Evolutionary conservation across 1,284 basidiomycete genomes (phyloP).

Genomic region (Leccinum subspadiceum): DNA sequence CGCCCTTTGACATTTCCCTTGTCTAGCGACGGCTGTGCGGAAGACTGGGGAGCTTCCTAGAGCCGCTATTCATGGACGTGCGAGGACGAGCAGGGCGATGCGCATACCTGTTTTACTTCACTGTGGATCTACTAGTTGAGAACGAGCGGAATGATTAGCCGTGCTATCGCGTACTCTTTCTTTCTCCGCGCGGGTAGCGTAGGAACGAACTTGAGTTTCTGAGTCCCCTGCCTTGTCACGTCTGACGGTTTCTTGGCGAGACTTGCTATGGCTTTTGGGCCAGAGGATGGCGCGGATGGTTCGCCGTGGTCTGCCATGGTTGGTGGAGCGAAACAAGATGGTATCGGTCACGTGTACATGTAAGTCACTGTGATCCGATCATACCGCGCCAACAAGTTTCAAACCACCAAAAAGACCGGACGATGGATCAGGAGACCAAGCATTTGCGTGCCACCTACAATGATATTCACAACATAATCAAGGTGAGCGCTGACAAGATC

Average conservation of each 20-base stretch:
- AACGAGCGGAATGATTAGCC: constrained; percentile 1
- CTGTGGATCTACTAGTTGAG: constrained; percentile 26
- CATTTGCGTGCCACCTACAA: constrained; percentile 79
- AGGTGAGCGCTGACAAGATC: constrained; percentile 57
- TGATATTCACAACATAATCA: constrained; percentile 81
- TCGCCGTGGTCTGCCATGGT: constrained; percentile 24
- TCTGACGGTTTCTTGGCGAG: constrained; percentile 70
- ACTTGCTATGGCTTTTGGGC: constrained; percentile 64
- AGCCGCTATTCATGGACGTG: not conserved
- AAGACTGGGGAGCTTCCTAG: constrained; percentile 49
- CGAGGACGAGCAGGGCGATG: not conserved
- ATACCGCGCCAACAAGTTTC: not conserved
- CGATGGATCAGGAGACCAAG: constrained; percentile 45
- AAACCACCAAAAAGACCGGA: not conserved
- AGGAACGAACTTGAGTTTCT: constrained; percentile 78
- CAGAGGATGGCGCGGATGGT: constrained; percentile 14
- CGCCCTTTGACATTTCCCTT: constrained; percentile 47
- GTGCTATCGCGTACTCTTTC: constrained; percentile 61
- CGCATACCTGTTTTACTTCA: constrained; percentile 44
- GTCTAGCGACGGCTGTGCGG: constrained; percentile 31
- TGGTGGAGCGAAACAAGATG: not conserved
- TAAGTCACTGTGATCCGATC: not conserved
- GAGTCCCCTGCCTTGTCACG: constrained; percentile 66
- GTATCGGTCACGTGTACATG: constrained; percentile 22
- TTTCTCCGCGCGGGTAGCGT: constrained; percentile 68